Evolutionary conservation across 306 rosid genomes (phyloP), one percentile per base, ranked within the genome.

Genomic region (Corylus avellana): DNA sequence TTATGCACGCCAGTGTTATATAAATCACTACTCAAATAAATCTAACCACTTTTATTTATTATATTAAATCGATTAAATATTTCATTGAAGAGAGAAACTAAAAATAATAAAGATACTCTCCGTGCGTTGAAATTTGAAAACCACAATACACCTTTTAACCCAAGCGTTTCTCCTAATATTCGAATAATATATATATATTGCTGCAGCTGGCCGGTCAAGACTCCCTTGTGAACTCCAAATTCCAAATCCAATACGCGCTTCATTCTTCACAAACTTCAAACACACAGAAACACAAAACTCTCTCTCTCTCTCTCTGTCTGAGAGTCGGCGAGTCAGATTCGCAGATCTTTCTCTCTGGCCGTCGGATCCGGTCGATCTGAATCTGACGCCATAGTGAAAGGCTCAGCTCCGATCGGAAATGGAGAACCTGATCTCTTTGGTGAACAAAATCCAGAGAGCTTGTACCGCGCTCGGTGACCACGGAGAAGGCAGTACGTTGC

Each of bases 401-500:
- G 20, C 25, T 14, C 20, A 18, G 49, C 66, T 77, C 47, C 47
- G 71, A 67, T 55, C 53, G 39, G 80, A 54, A 27, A 94, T 94
- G 98, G 98, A 94, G 50, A 94, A 92, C 78, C 86, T 94, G 69
- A 94, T 94, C 66, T 85, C 97, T 29, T 72, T 94, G 81, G 97
- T 94, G 32, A 94, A 94, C 91, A 92, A 91, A 89, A 94, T 94
- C 70, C 98, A 94, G 86, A 86, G 98, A 72, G 97, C 98, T 29
- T 94, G 98, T 72, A 94, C 98, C 12, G 98, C 96, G 73, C 91
- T 94, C 35, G 98, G 98, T 48, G 98, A 94, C 86, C 85, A 94
- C 66, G 97, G 98, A 20, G 98, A 94, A 85, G 93, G 86, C 35
- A 89, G 85, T 78, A 91, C 97, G 16, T 86, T 94, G 70, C 97